These are phyloP conservation scores for Cicer chorassanicum DNA, from an alignment of 306 rosid genomes.

Conservation along the genomic window DNA sequence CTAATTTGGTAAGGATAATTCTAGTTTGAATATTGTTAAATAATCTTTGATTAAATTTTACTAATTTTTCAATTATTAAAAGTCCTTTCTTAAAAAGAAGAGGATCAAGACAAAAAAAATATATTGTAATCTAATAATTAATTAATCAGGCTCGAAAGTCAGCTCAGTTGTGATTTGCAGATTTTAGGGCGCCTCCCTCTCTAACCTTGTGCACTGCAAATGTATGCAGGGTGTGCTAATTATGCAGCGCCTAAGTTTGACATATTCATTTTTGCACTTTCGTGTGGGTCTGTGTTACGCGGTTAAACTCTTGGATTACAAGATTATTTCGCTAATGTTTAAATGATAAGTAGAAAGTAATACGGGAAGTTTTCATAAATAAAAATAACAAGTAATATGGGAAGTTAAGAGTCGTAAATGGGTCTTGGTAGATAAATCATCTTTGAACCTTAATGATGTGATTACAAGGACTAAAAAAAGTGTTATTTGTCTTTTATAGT, in stretches of 20 bases:
- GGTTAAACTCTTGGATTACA: constrained; percentile 27
- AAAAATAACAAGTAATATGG: background rate
- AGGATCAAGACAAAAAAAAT: no score
- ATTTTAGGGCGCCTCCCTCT: no score
- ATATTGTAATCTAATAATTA: no score
- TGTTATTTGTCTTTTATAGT: constrained; percentile 33
- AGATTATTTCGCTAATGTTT: constrained; percentile 13
- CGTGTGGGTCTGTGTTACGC: constrained; percentile 40
- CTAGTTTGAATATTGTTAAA: no score
- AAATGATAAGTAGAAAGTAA: background rate
- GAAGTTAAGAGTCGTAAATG: background rate
- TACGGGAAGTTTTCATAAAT: background rate
- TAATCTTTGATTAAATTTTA: no score
- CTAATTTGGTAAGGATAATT: background rate
- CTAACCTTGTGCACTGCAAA: background rate
- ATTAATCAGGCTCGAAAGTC: no score
- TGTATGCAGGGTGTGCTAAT: constrained; percentile 5
- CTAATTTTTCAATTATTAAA: no score
- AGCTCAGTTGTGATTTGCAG: no score
- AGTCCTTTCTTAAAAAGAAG: no score
- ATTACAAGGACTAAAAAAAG: constrained; percentile 1
- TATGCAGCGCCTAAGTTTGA: constrained; percentile 25
- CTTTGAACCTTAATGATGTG: background rate
- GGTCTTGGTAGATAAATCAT: background rate
- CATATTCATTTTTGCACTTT: constrained; percentile 16